phyloP scores from a whole-genome alignment of 805 yeast species.

The Myxozyma sirexii region DNA sequence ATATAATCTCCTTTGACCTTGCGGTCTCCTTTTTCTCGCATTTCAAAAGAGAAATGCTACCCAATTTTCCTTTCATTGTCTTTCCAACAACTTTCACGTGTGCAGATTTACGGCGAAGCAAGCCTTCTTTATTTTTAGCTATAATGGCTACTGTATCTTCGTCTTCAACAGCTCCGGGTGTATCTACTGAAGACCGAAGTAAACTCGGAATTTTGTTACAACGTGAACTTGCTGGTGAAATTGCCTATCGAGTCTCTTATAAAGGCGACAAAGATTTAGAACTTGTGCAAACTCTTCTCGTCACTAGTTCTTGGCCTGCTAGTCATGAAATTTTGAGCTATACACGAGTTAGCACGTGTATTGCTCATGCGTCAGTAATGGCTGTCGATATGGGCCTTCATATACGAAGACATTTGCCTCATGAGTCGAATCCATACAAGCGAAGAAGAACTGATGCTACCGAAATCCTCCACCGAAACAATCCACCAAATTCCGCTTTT shows the following conservation, averaged over 20 bases:
- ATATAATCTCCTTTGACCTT: slow-evolving; percentile 6
- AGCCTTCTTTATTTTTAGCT: slow-evolving; percentile 14
- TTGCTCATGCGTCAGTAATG: slow-evolving; percentile 9
- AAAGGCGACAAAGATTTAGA: slow-evolving; percentile 12
- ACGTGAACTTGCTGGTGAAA: slow-evolving; percentile 6
- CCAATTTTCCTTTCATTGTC: slow-evolving; percentile 12
- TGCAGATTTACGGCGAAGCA: slow-evolving; percentile 10
- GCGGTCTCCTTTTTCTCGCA: slow-evolving; percentile 6
- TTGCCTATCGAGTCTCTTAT: slow-evolving; percentile 13
- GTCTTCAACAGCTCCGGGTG: background rate
- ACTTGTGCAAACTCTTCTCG: slow-evolving; percentile 11
- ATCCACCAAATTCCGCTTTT: background rate
- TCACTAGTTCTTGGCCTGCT: slow-evolving; percentile 20
- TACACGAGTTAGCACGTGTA: slow-evolving; percentile 7
- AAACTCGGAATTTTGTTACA: background rate
- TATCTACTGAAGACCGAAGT: background rate
- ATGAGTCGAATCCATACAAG: background rate
- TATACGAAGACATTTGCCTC: background rate
- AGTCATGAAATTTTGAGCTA: background rate
- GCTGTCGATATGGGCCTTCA: slow-evolving; percentile 13
- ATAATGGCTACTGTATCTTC: slow-evolving; percentile 14
- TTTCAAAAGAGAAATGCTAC: slow-evolving; percentile 12
- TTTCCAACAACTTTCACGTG: slow-evolving; percentile 14
- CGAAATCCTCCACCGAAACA: background rate
- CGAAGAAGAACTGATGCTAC: background rate